A percentile compares a stretch with the other conserved stretches of the same genome.
Evolutionary conservation across 2,329 filamentous ascomycete species (phyloP).

Genomic region (Microascus cirrosus): DNA sequence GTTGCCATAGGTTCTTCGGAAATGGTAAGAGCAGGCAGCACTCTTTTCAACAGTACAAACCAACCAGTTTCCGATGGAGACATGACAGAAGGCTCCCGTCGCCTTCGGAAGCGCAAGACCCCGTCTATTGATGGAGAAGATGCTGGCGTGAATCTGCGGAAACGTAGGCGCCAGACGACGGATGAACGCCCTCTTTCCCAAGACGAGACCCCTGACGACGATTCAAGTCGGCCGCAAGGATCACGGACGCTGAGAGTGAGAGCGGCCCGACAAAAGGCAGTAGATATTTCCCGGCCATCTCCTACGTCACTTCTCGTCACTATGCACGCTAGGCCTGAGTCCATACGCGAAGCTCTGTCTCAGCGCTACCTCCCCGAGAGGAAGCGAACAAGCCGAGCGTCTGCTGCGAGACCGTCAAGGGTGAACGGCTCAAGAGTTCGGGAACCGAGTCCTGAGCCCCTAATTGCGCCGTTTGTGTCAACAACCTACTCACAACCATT

Average conservation of each 20-base stretch:
- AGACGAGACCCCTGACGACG: slow-evolving; percentile 21
- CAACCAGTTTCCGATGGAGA: slow-evolving; percentile 60
- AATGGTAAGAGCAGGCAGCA: not conserved
- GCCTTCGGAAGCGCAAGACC: slow-evolving; percentile 74
- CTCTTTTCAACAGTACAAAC: not conserved
- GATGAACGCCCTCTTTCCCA: slow-evolving; percentile 25
- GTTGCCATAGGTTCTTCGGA: not conserved
- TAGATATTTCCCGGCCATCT: slow-evolving; percentile 14
- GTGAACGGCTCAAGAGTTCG: not conserved
- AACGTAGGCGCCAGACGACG: slow-evolving; percentile 37
- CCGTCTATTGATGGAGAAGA: slow-evolving; percentile 58
- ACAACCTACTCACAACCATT: slow-evolving; percentile 64
- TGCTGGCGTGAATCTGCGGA: slow-evolving; percentile 36
- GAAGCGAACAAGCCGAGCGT: slow-evolving; percentile 10
- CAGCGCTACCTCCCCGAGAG: slow-evolving; percentile 8
- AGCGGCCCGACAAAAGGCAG: slow-evolving; percentile 3
- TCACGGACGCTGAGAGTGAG: slow-evolving; percentile 1
- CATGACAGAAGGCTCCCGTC: slow-evolving; percentile 63
- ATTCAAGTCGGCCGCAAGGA: slow-evolving; percentile 5
- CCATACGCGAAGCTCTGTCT: slow-evolving; percentile 47
- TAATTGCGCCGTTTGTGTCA: slow-evolving; percentile 46
- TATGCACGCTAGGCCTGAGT: slow-evolving; percentile 44
- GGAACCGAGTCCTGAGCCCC: slow-evolving; percentile 11
- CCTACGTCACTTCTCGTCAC: slow-evolving; percentile 38
- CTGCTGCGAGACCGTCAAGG: slow-evolving; percentile 4